A percentile compares a stretch with the other conserved stretches of the same genome.
These are phyloP conservation scores for Fusarium euwallaceae DNA, from an alignment of 2,329 filamentous ascomycete genomes.

Conservation along the genomic window DNA sequence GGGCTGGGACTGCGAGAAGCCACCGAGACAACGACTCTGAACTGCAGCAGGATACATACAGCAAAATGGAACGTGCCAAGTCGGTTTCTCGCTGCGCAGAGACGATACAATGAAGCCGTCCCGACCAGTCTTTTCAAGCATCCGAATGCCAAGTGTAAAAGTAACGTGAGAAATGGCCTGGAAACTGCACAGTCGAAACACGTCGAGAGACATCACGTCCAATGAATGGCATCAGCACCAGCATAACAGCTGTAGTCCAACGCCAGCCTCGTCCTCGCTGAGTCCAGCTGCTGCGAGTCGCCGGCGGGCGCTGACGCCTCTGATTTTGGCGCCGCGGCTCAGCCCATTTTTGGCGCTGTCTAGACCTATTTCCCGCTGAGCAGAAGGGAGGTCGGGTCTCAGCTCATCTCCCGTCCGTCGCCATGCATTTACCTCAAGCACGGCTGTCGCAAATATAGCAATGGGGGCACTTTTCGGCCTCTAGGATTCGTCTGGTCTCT, in stretches of 20 bases:
- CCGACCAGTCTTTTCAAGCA: neutral
- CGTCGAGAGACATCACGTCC: neutral
- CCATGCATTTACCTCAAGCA: conserved; percentile 12
- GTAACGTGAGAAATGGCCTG: conserved; percentile 1
- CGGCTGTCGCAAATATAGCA: conserved; percentile 44
- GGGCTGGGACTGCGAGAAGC: neutral
- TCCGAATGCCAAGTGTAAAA: neutral
- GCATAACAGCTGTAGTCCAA: neutral
- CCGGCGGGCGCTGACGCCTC: neutral
- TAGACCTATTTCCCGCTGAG: neutral
- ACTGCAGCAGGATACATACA: neutral
- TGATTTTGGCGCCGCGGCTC: neutral
- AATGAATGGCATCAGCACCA: neutral
- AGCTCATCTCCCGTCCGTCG: neutral
- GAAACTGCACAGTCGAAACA: conserved; percentile 2
- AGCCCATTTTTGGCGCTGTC: neutral
- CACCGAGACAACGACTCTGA: conserved; percentile 8
- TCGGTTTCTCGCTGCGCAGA: neutral
- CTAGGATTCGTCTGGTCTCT: conserved; percentile 22
- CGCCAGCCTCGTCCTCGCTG: conserved; percentile 9
- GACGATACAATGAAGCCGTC: neutral
- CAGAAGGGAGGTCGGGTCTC: neutral
- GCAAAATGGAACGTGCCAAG: conserved; percentile 4
- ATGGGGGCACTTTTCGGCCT: conserved; percentile 13
- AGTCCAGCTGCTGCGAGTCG: neutral